Evolutionary conservation across 2,329 filamentous ascomycete species (phyloP).

Genomic region (Ophiostoma quercus): DNA sequence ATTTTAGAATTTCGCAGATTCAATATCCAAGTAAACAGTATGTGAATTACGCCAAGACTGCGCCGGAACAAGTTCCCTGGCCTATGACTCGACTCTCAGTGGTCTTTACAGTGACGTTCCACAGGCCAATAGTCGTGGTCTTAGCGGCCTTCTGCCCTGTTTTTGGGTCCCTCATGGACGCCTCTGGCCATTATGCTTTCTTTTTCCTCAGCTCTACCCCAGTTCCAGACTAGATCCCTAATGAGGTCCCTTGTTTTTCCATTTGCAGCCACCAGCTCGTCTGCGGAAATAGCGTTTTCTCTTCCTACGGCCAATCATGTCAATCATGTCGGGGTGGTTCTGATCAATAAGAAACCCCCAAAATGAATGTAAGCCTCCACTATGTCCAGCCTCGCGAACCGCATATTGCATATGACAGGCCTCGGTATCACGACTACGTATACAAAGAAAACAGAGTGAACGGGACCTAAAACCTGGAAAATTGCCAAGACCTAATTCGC

Average conservation of each 20-base stretch:
- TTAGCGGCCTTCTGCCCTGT: conserved; percentile 7
- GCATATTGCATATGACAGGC: background rate
- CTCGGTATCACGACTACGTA: background rate
- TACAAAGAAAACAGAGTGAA: background rate
- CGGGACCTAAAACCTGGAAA: background rate
- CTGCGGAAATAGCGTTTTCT: background rate
- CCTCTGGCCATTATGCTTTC: conserved; percentile 4
- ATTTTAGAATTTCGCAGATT: background rate
- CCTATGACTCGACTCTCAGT: background rate
- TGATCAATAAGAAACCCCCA: background rate
- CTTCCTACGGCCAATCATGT: background rate
- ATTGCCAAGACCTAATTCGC: background rate
- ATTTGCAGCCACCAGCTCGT: background rate
- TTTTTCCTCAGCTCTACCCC: conserved; percentile 3
- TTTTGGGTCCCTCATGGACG: background rate
- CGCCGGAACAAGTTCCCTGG: background rate
- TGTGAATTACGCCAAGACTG: background rate
- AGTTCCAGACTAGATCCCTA: background rate
- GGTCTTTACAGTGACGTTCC: background rate
- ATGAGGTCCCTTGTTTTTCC: conserved; percentile 8
- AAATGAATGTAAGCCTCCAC: conserved; percentile 4
- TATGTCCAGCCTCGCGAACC: conserved; percentile 4
- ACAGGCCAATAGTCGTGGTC: background rate
- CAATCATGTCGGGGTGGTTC: background rate
- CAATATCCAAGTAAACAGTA: background rate